These are phyloP conservation scores for Hippophae tibetana DNA, from an alignment of 306 rosid genomes.

Conservation along the genomic window DNA sequence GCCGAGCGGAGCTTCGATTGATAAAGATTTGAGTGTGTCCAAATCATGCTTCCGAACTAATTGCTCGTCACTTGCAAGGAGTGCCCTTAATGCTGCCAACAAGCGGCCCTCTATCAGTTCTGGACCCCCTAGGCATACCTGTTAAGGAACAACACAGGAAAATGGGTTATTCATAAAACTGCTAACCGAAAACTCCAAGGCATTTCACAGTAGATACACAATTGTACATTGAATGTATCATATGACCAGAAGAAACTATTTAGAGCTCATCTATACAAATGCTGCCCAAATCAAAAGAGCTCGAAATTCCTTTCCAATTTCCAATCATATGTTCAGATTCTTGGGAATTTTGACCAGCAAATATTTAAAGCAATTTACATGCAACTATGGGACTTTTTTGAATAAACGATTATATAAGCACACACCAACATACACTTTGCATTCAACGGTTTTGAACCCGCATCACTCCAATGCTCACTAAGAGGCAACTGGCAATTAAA, in stretches of 20 bases:
- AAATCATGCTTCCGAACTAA: slow-evolving; percentile 49
- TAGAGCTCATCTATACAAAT: background rate
- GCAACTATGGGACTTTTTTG: no score
- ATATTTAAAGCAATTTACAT: background rate
- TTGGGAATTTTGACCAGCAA: background rate
- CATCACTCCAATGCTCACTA: no score
- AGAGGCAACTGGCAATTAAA: no score
- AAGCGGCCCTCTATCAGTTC: slow-evolving; percentile 74
- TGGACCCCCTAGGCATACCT: slow-evolving; percentile 78
- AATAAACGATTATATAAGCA: no score
- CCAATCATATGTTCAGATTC: background rate
- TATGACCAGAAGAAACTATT: background rate
- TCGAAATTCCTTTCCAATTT: background rate
- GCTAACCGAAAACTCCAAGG: background rate
- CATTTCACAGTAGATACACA: background rate
- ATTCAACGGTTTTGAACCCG: no score
- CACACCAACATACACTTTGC: no score
- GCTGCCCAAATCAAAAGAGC: background rate
- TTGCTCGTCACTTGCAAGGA: slow-evolving; percentile 42
- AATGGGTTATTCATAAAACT: background rate
- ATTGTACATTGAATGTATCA: no score
- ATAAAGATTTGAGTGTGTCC: slow-evolving; percentile 46
- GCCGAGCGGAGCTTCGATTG: slow-evolving; percentile 80
- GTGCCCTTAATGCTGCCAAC: slow-evolving; percentile 72
- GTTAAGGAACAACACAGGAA: slow-evolving; percentile 8